Evolutionary conservation across 345 rosid genomes (phyloP), one percentile per base, ranked within the genome.

Genomic region (Aquilaria sinensis): DNA sequence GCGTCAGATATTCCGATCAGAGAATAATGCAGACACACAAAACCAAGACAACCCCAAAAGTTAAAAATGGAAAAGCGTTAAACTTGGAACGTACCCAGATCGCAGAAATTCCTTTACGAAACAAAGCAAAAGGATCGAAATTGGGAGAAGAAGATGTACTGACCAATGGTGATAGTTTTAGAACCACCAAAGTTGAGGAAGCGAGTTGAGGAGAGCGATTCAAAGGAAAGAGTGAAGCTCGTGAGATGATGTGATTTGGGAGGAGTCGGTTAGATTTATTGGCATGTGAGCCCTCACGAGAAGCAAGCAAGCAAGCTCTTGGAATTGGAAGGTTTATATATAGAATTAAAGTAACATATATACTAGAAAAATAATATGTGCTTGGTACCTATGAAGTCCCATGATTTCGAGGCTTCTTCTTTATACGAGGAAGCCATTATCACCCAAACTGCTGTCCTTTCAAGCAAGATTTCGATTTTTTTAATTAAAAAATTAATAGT

Each of bases 211-310:
- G 70, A 57, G 61, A 33, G 53, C 29, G 63, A 60, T 46, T 9
- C 29, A 62, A 54, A 9, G 4, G 37, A 61, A 51, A 67, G 43
- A 60, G 72, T 60, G 78, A 56, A 66, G 71, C 65, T 55, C 78
- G 77, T 79, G 80, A 71, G 58, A 41, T 37, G 43, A 37, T 37
- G 5, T 23, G 73, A 63, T 58, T 71, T 14, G 52, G 72, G 71
- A 71, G 72, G 48, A 60, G 65, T 74, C 62, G 60, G 65, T 51
- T 57, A 52, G 56, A 64, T 72, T 67, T 52, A 14, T 60, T 67
- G 70, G 59, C 83, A 53, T 63, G 83, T 78, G 86, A 72, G 49
- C 47, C 33, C 48, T 75, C 84, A 75, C 87, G 82, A 58, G 71
- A 78, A 74, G 43, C 23, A 23, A 23, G 43, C 23, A 23, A 23